Conservation (phyloP, 1,284 basidiomycete species). For the Mycena sp. region DNA sequence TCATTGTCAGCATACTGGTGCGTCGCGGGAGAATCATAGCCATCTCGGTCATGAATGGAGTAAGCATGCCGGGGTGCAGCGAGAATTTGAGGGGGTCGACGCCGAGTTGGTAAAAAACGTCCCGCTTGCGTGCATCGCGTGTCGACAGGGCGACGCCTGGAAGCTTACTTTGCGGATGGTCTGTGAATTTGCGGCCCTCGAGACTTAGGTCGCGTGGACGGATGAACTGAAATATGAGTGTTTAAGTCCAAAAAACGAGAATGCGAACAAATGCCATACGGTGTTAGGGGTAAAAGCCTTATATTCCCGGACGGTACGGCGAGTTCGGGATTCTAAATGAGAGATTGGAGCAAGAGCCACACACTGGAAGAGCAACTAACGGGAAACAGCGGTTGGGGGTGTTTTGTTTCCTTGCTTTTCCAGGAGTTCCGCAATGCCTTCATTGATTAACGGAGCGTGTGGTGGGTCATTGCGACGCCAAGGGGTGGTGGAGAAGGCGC, state of each 20-base stretch:
- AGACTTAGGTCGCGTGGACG: constrained; percentile 53
- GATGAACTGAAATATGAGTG: constrained; percentile 54
- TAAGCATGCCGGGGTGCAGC: constrained; percentile 75
- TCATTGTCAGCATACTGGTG: constrained; percentile 81
- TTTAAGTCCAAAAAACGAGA: background rate
- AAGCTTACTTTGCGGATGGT: constrained; percentile 41
- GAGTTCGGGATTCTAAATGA: background rate
- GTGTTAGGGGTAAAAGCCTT: background rate
- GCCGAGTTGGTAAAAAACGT: constrained; percentile 74
- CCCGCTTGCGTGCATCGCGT: constrained; percentile 59
- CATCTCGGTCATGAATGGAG: constrained; percentile 81
- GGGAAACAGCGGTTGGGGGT: background rate
- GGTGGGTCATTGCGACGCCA: background rate
- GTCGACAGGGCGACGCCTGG: constrained; percentile 59
- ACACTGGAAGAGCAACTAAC: background rate
- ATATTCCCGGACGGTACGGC: constrained; percentile 6
- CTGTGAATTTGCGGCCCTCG: constrained; percentile 42
- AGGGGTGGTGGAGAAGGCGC: background rate
- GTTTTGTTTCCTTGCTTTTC: background rate
- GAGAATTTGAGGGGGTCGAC: constrained; percentile 77
- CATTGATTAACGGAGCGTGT: too few species aligned
- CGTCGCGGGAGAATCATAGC: constrained; percentile 84
- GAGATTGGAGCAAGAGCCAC: background rate
- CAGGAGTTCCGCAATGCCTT: background rate
- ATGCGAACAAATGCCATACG: constrained; percentile 2